Conservation (phyloP, 352 stramenopile species). For the Phytophthora citrophthora region DNA sequence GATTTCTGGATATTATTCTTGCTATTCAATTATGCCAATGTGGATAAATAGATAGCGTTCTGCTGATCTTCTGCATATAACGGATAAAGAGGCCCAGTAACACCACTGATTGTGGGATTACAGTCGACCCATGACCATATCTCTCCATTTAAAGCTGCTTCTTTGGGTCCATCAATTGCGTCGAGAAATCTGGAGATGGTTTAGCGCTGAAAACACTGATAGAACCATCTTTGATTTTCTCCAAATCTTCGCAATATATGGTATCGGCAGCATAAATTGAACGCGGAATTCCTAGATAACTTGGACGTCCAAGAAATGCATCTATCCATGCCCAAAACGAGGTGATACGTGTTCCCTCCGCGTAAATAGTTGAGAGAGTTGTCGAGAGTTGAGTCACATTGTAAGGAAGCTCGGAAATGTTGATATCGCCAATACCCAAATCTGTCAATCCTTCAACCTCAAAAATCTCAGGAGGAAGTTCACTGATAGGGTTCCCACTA, state of each 20-base stretch:
- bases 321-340: constrained; percentile 20
- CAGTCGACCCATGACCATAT: constrained; percentile 19
- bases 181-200: neutral
- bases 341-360: neutral
- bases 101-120: neutral
- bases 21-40: too few species aligned
- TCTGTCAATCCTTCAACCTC: constrained; percentile 20
- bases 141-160: neutral
- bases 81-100: constrained; percentile 10
- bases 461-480: constrained; percentile 21
- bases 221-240: constrained; percentile 8
- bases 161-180: neutral
- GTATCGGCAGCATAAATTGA: constrained; percentile 8
- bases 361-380: constrained; percentile 6
- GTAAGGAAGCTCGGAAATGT: constrained; percentile 3
- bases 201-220: neutral
- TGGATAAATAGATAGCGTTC: too few species aligned
- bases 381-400: constrained; percentile 11
- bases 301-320: neutral
- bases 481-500: constrained; percentile 13
- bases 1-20: too few species aligned
- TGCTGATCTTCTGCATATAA: constrained; percentile 2
- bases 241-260: constrained; percentile 8
- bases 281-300: neutral
- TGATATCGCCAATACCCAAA: constrained; percentile 4